Evolutionary conservation across 306 rosid species (phyloP).

Genomic region (Betula pendula): DNA sequence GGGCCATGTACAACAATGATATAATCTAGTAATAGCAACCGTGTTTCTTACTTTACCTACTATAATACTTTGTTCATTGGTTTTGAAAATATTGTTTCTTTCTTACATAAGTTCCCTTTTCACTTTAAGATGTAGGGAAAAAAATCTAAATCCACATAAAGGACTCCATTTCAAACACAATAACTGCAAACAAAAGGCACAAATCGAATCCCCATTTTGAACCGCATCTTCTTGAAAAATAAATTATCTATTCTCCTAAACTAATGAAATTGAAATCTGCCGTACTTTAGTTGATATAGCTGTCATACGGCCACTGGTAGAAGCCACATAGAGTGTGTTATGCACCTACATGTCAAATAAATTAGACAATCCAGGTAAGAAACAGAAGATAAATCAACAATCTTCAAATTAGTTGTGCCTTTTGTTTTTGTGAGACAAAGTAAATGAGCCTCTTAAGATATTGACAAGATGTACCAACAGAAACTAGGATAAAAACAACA

Average conservation of each 20-base stretch:
- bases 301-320: slow-evolving; percentile 76
- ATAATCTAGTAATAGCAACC: not conserved
- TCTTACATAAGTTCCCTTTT: not conserved
- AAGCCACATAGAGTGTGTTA: slow-evolving; percentile 71
- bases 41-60: not conserved
- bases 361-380: slow-evolving; percentile 2
- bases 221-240: not conserved
- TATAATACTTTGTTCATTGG: not conserved
- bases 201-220: not conserved
- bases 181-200: not conserved
- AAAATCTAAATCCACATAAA: not conserved
- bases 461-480: not conserved
- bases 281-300: slow-evolving; percentile 61
- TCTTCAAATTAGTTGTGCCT: not conserved
- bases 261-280: slow-evolving; percentile 23
- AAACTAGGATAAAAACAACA: no score
- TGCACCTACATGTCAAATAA: slow-evolving; percentile 49
- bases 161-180: not conserved
- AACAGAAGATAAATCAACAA: slow-evolving; percentile 10
- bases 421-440: not conserved
- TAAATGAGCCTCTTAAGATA: not conserved
- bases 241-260: not conserved
- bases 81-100: not conserved
- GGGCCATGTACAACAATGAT: not conserved
- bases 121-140: not conserved